Percentiles rank a stretch among this genome's conserved stretches.
These are phyloP conservation scores for Rhynchospora breviuscula DNA, from an alignment of 176 grass and related monocot genomes.

Conservation along the genomic window DNA sequence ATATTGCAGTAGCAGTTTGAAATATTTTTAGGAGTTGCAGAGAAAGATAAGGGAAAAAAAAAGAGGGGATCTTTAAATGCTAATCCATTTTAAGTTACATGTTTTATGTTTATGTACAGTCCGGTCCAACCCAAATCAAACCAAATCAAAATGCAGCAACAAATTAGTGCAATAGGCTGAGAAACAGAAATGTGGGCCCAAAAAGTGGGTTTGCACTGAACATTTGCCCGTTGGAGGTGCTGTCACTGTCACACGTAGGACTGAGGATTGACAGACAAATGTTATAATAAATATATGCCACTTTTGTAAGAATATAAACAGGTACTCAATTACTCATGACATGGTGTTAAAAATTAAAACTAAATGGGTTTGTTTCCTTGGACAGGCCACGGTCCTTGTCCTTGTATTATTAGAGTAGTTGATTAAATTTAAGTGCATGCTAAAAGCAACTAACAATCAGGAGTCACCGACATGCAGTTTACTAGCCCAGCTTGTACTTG, in stretches of 20 bases:
- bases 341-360: background rate
- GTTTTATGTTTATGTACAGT: background rate
- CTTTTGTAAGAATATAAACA: background rate
- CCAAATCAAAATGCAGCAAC: background rate
- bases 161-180: background rate
- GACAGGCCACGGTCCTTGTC: background rate
- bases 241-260: slow-evolving; percentile 20
- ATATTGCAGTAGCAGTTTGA: background rate
- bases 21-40: background rate
- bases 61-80: background rate
- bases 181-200: background rate
- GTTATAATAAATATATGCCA: slow-evolving; percentile 13
- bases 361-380: background rate
- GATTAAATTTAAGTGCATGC: background rate
- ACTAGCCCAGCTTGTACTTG: background rate
- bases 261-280: background rate
- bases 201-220: slow-evolving; percentile 9
- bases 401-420: slow-evolving; percentile 1
- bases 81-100: background rate
- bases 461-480: slow-evolving; percentile 2
- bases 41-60: background rate
- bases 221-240: slow-evolving; percentile 27
- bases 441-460: slow-evolving; percentile 7
- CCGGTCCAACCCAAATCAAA: slow-evolving; percentile 3
- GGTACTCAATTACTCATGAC: background rate